Evolutionary conservation across 164 flowering plant genomes (phyloP), one percentile per base, ranked within the genome.

Genomic region (Umbellularia californica): DNA sequence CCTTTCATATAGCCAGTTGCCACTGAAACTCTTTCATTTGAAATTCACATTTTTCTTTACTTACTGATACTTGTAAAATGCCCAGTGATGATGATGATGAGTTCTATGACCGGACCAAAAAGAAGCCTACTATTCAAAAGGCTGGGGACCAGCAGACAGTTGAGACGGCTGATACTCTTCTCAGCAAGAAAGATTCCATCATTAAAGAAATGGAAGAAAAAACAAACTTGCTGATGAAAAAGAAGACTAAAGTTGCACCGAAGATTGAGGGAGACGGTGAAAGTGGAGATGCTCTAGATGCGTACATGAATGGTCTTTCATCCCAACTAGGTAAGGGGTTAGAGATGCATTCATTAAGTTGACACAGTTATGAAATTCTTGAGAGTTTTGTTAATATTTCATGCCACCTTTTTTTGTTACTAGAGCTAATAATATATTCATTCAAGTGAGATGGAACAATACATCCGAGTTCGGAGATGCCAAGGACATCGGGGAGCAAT

Each of bases 31-130:
- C 19, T 66, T 13, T 27, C n/a, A 22, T 64, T 66, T 66, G 69
- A 30, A 66, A 3, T 30, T 66, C 69, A 30, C 30, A 27, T 66
- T 6, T 30, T 66, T 30, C 47, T 15, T 10, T 11, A 64, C 22
- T 64, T 20, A 64, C 66, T 64, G 22, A 15, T 30, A 27, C 47
- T 66, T 66, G 69, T 27, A 6, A 50, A 27, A 25, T 30, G 41
- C 28, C 17, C 84, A 95, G 98, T 84, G 99, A 94, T 82, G 99
- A 96, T 82, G 99, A 96, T 70, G 99, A 96, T 82, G 98, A 96
- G 62, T 96, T 94, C 75, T 94, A 92, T 82, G 99, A 94, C 80
- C 97, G 97, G 72, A 90, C 98, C 68, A 86, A 87, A 86, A 89
- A 87, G 83, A 85, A 90, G 75, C 74, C 82, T 27, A 74, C 87